A percentile compares a stretch with the other conserved stretches of the same genome.
Conservation (phyloP, 768 basidiomycete species). For the Lactarius sp. region DNA sequence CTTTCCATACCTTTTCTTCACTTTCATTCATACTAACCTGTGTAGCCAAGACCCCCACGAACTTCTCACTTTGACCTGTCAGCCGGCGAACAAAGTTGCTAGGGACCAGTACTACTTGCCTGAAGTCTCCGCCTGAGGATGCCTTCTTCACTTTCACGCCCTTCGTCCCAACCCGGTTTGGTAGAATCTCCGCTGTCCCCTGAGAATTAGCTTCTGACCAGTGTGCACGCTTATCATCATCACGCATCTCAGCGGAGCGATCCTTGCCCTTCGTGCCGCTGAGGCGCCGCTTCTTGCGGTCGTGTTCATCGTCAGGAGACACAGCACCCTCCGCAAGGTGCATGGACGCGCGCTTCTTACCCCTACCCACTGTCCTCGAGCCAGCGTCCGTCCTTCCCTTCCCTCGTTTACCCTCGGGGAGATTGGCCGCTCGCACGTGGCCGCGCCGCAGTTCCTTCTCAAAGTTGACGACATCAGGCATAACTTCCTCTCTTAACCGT, state of each 20-base stretch:
- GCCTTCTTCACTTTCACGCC: slow-evolving; percentile 10
- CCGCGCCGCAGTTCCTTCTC: slow-evolving; percentile 57
- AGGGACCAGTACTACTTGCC: slow-evolving; percentile 3
- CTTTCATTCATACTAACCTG: slow-evolving; percentile 54
- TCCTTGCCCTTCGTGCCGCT: slow-evolving; percentile 29
- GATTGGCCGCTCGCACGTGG: slow-evolving; percentile 28
- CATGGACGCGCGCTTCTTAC: slow-evolving; percentile 31
- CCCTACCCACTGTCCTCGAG: slow-evolving; percentile 26
- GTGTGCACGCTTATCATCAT: not conserved
- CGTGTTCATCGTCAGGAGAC: slow-evolving; percentile 15
- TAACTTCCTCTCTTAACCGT: slow-evolving; percentile 48
- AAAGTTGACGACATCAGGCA: slow-evolving; percentile 72
- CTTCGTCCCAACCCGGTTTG: slow-evolving; percentile 1
- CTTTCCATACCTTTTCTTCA: slow-evolving; percentile 49
- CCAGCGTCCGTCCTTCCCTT: slow-evolving; percentile 25
- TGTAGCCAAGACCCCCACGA: slow-evolving; percentile 61
- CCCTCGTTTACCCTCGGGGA: slow-evolving; percentile 24
- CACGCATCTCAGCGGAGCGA: not conserved
- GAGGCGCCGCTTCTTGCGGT: slow-evolving; percentile 20
- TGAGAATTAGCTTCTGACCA: not conserved
- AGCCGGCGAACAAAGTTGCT: not conserved
- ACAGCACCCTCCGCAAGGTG: slow-evolving; percentile 14
- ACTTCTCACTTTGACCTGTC: slow-evolving; percentile 22
- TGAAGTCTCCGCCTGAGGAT: not conserved
- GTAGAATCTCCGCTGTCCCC: not conserved